Conservation (phyloP, 306 rosid species). For the Parietaria judaica region DNA sequence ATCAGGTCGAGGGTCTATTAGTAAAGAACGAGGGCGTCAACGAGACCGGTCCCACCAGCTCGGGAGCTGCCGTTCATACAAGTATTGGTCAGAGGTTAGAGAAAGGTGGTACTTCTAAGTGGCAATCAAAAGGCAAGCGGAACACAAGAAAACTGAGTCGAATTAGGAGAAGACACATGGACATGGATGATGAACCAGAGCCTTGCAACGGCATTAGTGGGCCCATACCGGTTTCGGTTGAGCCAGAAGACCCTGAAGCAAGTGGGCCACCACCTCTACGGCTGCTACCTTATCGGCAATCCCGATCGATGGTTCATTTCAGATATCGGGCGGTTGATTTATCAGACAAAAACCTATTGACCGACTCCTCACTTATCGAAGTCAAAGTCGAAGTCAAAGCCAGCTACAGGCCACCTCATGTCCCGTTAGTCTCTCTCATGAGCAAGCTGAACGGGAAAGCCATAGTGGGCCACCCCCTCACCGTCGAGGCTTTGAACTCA, state of each 20-base stretch:
- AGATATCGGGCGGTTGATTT: constrained; percentile 54
- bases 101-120: constrained; percentile 70
- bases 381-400: constrained; percentile 69
- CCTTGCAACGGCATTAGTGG: constrained; percentile 33
- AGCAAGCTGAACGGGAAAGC: constrained; percentile 85
- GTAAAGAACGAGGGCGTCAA: constrained; percentile 39
- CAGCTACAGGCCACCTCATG: constrained; percentile 72
- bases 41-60: constrained; percentile 51
- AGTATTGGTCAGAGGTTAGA: constrained; percentile 38
- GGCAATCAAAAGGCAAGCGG: constrained; percentile 95
- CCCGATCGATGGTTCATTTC: constrained; percentile 62
- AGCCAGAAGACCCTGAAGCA: constrained; percentile 2
- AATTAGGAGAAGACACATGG: constrained; percentile 43
- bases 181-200: constrained; percentile 39
- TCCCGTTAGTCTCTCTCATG: constrained; percentile 85
- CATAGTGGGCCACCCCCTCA: constrained; percentile 82
- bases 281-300: constrained; percentile 74
- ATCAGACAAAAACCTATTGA: constrained; percentile 34
- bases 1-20: constrained; percentile 35
- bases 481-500: constrained; percentile 50
- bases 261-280: constrained; percentile 45
- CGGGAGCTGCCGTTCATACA: constrained; percentile 34
- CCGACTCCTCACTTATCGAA: constrained; percentile 49
- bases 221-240: constrained; percentile 41
- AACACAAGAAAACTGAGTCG: constrained; percentile 58